These are phyloP conservation scores for Phytophthora idaei DNA, from an alignment of 352 stramenopile species.

Conservation along the genomic window DNA sequence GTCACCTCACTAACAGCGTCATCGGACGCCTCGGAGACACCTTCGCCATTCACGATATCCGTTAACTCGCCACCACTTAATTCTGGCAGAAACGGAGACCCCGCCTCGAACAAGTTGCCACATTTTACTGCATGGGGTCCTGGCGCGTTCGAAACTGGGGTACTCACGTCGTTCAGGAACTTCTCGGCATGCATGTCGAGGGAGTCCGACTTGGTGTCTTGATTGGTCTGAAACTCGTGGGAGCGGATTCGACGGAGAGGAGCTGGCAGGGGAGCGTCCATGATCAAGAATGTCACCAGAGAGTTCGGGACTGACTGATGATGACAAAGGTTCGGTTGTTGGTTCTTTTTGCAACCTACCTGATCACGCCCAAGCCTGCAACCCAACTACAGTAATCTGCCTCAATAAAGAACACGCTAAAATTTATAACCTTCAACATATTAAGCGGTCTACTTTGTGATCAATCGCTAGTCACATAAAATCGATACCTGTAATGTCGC, in stretches of 20 bases:
- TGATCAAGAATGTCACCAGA: neutral
- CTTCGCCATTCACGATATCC: neutral
- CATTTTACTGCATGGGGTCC: neutral
- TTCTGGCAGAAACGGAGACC: neutral
- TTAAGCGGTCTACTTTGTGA: no score
- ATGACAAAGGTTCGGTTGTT: constrained; percentile 1
- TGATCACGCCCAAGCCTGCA: no score
- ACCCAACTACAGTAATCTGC: no score
- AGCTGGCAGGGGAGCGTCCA: neutral
- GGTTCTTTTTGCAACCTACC: no score
- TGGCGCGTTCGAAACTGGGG: neutral
- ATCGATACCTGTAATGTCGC: no score
- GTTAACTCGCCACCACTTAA: neutral
- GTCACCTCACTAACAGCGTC: neutral
- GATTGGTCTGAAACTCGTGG: constrained; percentile 6
- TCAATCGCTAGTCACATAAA: no score
- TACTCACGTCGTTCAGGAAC: constrained; percentile 1
- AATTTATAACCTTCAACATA: no score
- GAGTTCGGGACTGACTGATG: constrained; percentile 6
- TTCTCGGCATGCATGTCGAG: constrained; percentile 10
- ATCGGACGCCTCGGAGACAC: neutral
- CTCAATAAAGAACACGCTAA: no score
- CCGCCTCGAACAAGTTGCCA: no score
- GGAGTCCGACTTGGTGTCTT: neutral
- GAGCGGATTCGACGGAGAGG: constrained; percentile 9